These are phyloP conservation scores for Dianthus caryophyllus DNA, from an alignment of 148 eudicot species.

Conservation along the genomic window DNA sequence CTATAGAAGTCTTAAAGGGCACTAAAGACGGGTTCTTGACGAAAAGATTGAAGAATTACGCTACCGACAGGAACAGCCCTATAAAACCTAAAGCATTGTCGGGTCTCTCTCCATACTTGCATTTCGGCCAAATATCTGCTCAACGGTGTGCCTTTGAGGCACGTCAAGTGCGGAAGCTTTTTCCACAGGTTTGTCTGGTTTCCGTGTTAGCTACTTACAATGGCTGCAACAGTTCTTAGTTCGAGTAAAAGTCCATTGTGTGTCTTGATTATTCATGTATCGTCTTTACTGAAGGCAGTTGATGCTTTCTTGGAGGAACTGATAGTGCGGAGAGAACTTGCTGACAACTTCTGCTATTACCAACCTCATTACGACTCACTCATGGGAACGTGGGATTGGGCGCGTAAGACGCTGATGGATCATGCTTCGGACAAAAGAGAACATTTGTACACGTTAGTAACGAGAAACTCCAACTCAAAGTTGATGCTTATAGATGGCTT, in stretches of 20 bases:
- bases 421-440: constrained; percentile 90
- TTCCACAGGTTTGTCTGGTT: constrained; percentile 53
- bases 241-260: neutral
- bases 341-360: constrained; percentile 91
- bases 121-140: constrained; percentile 95
- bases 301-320: constrained; percentile 91
- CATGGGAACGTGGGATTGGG: constrained; percentile 98
- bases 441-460: constrained; percentile 77
- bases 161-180: constrained; percentile 50
- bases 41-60: constrained; percentile 62
- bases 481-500: constrained; percentile 8
- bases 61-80: constrained; percentile 74
- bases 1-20: constrained; percentile 71
- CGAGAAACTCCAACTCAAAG: neutral
- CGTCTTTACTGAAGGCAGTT: constrained; percentile 56
- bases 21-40: constrained; percentile 67
- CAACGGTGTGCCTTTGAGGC: constrained; percentile 98
- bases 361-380: constrained; percentile 93
- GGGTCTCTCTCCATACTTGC: constrained; percentile 93
- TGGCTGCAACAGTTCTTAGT: neutral
- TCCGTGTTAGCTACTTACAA: constrained; percentile 13
- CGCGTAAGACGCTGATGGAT: constrained; percentile 79
- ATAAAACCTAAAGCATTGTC: constrained; percentile 76
- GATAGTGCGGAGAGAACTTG: constrained; percentile 88
- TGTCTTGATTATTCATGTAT: neutral